Evolutionary conservation across 257 asterid genomes (phyloP).

Genomic region (Solanum virginianum): DNA sequence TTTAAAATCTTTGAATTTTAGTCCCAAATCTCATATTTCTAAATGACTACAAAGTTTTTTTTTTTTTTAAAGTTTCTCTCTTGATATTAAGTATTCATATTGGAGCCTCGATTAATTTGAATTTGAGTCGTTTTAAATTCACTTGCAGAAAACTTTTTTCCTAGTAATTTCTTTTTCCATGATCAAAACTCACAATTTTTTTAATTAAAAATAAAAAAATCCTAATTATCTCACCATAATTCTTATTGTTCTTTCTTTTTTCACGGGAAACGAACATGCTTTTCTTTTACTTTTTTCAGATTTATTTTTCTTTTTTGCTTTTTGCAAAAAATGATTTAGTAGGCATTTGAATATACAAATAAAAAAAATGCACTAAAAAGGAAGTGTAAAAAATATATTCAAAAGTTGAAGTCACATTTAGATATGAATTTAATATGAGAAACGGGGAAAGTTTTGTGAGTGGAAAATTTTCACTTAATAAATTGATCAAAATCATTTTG

Average conservation of each 20-base stretch:
- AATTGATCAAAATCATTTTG: background rate
- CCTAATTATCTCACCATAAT: no score
- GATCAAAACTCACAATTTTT: rapidly evolving
- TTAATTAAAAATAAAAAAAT: no score
- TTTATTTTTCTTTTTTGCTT: background rate
- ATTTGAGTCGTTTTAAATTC: background rate
- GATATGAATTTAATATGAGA: background rate
- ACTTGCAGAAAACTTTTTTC: no score
- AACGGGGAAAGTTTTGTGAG: no score
- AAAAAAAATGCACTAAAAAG: background rate
- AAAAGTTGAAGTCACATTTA: background rate
- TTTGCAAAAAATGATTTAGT: background rate
- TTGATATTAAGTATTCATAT: no score
- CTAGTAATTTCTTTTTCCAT: no score
- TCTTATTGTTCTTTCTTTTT: background rate
- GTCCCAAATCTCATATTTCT: background rate
- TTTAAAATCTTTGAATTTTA: no score
- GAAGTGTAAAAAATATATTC: background rate
- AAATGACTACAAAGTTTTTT: no score
- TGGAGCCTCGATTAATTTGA: no score
- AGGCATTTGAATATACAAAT: background rate
- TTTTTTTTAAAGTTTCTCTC: no score
- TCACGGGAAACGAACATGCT: background rate
- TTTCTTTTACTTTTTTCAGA: background rate
- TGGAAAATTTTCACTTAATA: background rate